Percentiles rank a stretch among this genome's conserved stretches.
phyloP scores from a whole-genome alignment of 1,139 yeast species.

The Yamadazyma blattariae region DNA sequence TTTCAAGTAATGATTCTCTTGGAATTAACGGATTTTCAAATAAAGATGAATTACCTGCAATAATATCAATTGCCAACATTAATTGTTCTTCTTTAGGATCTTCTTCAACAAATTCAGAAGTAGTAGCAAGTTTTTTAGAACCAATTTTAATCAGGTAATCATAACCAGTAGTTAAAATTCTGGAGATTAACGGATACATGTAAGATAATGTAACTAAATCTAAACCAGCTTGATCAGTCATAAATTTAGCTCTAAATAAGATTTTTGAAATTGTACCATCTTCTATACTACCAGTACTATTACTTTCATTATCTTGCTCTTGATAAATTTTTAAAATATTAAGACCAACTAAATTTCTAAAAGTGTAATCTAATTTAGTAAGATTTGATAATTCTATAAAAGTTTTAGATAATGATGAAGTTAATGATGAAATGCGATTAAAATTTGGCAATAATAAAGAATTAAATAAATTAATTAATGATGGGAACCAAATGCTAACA shows the following conservation, averaged over 20 bases:
- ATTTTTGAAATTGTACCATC: slow-evolving; percentile 52
- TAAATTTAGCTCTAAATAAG: slow-evolving; percentile 71
- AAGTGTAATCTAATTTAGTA: slow-evolving; percentile 40
- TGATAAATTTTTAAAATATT: slow-evolving; percentile 59
- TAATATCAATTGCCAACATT: slow-evolving; percentile 71
- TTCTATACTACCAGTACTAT: no score
- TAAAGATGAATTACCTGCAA: slow-evolving; percentile 72
- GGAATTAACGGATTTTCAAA: slow-evolving; percentile 70
- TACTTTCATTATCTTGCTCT: slow-evolving; percentile 19
- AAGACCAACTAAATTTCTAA: slow-evolving; percentile 58
- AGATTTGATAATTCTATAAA: slow-evolving; percentile 46
- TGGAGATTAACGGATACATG: slow-evolving; percentile 67
- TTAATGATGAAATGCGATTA: slow-evolving; percentile 33
- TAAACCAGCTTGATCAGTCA: slow-evolving; percentile 70
- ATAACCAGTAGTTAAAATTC: slow-evolving; percentile 61
- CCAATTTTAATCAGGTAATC: slow-evolving; percentile 45
- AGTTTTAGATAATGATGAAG: slow-evolving; percentile 37
- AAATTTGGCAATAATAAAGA: slow-evolving; percentile 36
- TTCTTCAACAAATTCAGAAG: slow-evolving; percentile 68
- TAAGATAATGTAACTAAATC: slow-evolving; percentile 70
- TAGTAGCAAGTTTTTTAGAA: slow-evolving; percentile 45
- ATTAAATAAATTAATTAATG: slow-evolving; percentile 14
- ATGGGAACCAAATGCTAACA: slow-evolving; percentile 67
- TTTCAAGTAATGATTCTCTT: slow-evolving; percentile 58
- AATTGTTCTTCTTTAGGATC: slow-evolving; percentile 88